Evolutionary conservation across 352 stramenopile species (phyloP), one percentile per base, ranked within the genome.

Genomic region (Globisporangium abappressorium): DNA sequence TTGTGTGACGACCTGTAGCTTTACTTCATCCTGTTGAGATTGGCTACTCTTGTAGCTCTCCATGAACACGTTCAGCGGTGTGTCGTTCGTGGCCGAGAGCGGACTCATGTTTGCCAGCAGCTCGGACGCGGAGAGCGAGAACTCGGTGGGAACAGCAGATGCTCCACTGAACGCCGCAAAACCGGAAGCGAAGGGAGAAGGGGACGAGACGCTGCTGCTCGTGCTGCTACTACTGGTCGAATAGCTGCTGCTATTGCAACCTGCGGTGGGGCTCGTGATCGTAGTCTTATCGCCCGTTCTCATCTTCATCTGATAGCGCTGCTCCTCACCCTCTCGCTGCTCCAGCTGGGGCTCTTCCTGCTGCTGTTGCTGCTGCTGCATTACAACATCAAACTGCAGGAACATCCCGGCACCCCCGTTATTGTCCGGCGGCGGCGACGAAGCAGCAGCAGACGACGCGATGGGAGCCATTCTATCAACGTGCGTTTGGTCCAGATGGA

Each of bases 11-110:
- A 15, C 7, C 20, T n/a, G 15, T 24, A 38, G 28, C 28, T 59
- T 26, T 5, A 9, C 8, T 41, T 59, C 28, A n/a, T 26, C 28
- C 54, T 22, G 51, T 20, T 57, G 51, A 18, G 12, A 12, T 3
- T 59, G 54, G 7, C 18, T 28, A 18, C 20, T 59, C 54, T 59
- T 59, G 28, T 59, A 59, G 18, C 54, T 59, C 28, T 59, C 26
- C 54, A 59, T 59, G 9, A 59, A 59, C 15, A 59, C 28, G n/a
- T 41, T 59, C 14, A 59, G 28, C 18, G 54, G 54, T 2, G 28
- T 26, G 28, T 59, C 54, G 28, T n/a, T 8, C 28, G 26, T 11
- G 3, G 54, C 3, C 2, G 54, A 59, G 26, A 59, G 54, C 14
- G 54, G 54, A 41, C 54, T 59, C 54, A 59, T 41, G 54, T 9